Base-by-base conservation (phyloP, 73 alveolate genomes). In the Paraurostyla sp. region DNA sequence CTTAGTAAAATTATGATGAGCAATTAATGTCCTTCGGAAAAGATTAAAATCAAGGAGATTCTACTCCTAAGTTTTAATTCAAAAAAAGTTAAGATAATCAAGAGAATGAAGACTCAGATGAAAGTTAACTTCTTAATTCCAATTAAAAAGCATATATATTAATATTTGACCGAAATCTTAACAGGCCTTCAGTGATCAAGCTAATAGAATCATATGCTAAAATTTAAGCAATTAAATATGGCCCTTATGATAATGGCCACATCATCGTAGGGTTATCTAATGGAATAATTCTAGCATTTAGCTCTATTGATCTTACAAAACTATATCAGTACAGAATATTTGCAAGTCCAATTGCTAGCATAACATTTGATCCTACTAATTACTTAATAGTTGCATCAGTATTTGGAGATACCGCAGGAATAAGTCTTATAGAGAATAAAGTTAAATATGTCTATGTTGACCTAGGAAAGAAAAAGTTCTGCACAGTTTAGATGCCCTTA, bases 211-310 rank as follows among this genome's bases (percentile, higher is more conserved):
- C 82, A 38, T 16, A 32, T 7, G 18, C 82, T 6, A 65, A 40
- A 38, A 65, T 65, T 6, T 6, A 2, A 1, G 35, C 7, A 35
- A 2, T 65, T 1, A 65, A 65, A 38, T 65, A 65, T 40, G 82
- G 82, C 6, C 82, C 82, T 40, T 65, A 65, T 65, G 82, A 65
- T 40, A 65, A 65, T 65, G 82, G 82, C 33, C 82, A 65, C 25
- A 65, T 65, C 25, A 65, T 65, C 13, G 82, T 30, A 35, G 82
- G 82, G 30, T 22, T 65, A 1, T 38, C 60, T 6, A 65, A 65
- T 40, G 82, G 82, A 16, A 38, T 65, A 6, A 40, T 65, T 65
- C 7, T 65, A 22, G 82, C 82, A 38, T 65, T 38, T 38, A 65
- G 46, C 46, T 65, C 35, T 18, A 18, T 13, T 22, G 82, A 65